These are phyloP conservation scores for Mycena venus DNA, from an alignment of 768 basidiomycete species.

Conservation along the genomic window DNA sequence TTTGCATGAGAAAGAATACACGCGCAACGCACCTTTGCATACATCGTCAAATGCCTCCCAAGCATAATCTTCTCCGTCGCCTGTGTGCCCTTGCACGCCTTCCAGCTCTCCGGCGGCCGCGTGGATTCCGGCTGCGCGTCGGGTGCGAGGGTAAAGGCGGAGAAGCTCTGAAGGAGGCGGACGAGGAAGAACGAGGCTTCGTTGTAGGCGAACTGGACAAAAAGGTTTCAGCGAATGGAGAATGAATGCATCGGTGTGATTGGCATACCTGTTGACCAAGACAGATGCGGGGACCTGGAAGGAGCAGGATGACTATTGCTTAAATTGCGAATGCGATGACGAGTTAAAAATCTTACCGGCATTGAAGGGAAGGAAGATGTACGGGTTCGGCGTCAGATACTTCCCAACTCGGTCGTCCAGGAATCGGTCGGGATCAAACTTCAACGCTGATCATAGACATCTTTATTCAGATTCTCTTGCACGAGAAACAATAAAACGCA, in stretches of 20 bases:
- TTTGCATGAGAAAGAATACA: too few species aligned
- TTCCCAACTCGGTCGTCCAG: constrained; percentile 55
- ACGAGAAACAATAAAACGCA: constrained; percentile 20
- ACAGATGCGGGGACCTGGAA: constrained; percentile 40
- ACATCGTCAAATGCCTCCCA: constrained; percentile 47
- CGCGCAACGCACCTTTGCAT: constrained; percentile 39
- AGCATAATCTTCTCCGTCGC: constrained; percentile 45
- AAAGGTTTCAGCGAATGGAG: neutral
- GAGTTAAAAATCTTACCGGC: constrained; percentile 50
- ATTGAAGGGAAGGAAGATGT: constrained; percentile 62
- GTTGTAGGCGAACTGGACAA: constrained; percentile 19
- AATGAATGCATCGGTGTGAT: neutral
- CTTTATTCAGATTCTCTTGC: neutral
- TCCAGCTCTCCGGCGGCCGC: constrained; percentile 45
- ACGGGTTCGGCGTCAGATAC: constrained; percentile 58
- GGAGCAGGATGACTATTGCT: too few species aligned
- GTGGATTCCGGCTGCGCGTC: constrained; percentile 49
- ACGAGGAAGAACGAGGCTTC: constrained; percentile 25
- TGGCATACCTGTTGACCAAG: constrained; percentile 7
- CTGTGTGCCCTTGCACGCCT: constrained; percentile 16
- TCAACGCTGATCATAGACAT: constrained; percentile 40
- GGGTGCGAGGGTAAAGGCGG: neutral
- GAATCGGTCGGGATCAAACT: constrained; percentile 63
- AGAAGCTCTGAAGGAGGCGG: constrained; percentile 16
- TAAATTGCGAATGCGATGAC: too few species aligned